Conservation (phyloP, 78 protist species). For the Creolimax fragrantissima region DNA sequence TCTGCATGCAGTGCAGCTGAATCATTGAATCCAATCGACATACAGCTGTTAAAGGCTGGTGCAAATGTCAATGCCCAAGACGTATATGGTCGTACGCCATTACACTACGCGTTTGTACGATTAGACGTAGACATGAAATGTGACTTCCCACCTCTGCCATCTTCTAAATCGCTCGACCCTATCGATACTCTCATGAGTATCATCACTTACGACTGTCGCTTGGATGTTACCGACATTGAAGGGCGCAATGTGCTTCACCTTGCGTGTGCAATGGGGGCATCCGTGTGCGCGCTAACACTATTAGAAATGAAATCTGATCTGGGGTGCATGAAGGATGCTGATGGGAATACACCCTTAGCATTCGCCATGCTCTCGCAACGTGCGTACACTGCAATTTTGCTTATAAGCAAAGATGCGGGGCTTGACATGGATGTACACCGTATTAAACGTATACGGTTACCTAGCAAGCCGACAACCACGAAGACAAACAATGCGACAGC, state of each 20-base stretch:
- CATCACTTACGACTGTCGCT: too few species aligned
- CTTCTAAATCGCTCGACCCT: neutral
- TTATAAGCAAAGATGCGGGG: neutral
- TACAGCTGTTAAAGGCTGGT: neutral
- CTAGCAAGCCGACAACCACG: neutral
- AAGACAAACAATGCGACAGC: neutral
- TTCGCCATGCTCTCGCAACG: neutral
- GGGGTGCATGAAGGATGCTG: neutral
- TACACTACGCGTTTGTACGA: neutral
- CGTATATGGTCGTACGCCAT: neutral
- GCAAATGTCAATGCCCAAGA: neutral
- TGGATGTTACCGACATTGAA: too few species aligned
- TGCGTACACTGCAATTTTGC: neutral
- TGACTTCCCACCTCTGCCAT: neutral
- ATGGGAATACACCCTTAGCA: conserved; percentile 5
- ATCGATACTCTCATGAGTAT: neutral
- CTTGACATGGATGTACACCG: neutral
- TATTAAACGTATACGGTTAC: neutral
- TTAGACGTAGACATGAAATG: neutral
- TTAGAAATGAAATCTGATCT: neutral
- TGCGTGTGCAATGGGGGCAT: neutral
- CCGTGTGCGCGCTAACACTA: neutral
- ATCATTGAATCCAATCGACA: neutral
- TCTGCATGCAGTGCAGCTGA: neutral
- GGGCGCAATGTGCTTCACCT: neutral